Conservation (phyloP, 805 yeast genomes). For the Candida pini region DNA sequence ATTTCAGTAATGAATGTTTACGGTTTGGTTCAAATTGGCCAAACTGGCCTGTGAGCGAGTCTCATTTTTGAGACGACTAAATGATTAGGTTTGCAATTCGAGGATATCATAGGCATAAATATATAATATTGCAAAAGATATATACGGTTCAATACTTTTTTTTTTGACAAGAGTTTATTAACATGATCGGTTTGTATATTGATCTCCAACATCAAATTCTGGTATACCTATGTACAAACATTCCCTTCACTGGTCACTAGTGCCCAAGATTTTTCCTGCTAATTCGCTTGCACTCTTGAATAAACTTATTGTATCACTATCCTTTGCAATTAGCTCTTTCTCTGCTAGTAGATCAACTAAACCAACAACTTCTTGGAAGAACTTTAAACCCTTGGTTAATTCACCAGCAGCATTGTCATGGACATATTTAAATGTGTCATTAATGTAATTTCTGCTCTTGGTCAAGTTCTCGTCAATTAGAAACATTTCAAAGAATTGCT, state of each 20-base stretch:
- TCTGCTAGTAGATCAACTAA: constrained; percentile 16
- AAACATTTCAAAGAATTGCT: constrained; percentile 41
- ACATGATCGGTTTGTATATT: too few relatives aligned
- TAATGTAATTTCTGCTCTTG: constrained; percentile 9
- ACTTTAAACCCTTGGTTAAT: constrained; percentile 16
- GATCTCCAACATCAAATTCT: too few relatives aligned
- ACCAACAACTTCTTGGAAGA: constrained; percentile 20
- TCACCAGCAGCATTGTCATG: constrained; percentile 17
- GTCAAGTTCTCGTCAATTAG: constrained; percentile 11
- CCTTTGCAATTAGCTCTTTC: constrained; percentile 11
- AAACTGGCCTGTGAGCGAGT: constrained; percentile 6
- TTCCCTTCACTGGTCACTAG: too few relatives aligned
- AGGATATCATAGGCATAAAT: too few relatives aligned
- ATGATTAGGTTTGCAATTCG: too few relatives aligned
- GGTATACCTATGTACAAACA: too few relatives aligned
- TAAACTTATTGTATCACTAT: constrained; percentile 6
- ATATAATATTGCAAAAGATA: constrained; percentile 1
- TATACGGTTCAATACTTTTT: too few relatives aligned
- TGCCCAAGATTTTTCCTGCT: constrained; percentile 5
- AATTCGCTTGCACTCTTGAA: constrained; percentile 11
- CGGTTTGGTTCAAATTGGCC: constrained; percentile 38
- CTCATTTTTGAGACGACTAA: too few relatives aligned
- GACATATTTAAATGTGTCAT: constrained; percentile 14
- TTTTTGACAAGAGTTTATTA: too few relatives aligned
- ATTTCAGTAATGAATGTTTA: constrained; percentile 63